phyloP scores from a whole-genome alignment of 2,329 filamentous ascomycete genomes.

The Chaetomium strumarium region DNA sequence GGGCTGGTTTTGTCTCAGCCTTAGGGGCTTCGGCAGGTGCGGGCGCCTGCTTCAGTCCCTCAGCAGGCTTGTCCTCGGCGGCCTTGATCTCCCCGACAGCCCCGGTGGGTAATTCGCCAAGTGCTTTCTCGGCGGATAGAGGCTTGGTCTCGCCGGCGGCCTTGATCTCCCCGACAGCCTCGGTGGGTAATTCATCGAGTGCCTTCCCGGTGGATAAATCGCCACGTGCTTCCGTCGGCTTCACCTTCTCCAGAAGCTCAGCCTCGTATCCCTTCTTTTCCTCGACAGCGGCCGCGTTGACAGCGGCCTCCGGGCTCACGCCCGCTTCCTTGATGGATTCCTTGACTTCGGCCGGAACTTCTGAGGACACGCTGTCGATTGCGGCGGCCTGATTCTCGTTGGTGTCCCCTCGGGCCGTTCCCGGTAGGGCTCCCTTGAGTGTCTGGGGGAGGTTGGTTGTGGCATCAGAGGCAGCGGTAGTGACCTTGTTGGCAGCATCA shows the following conservation, averaged over 20 bases:
- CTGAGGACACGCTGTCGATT: constrained; percentile 16
- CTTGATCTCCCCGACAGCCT: constrained; percentile 4
- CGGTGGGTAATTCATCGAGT: constrained; percentile 4
- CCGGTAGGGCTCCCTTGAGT: constrained; percentile 47
- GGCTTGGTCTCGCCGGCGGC: constrained; percentile 1
- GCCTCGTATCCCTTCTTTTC: constrained; percentile 71
- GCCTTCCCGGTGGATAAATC: constrained; percentile 2
- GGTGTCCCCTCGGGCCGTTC: constrained; percentile 44
- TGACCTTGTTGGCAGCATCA: constrained; percentile 22
- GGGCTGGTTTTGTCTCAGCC: constrained; percentile 36
- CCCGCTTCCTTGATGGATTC: constrained; percentile 31
- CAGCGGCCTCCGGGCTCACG: constrained; percentile 63
- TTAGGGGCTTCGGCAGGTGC: constrained; percentile 17
- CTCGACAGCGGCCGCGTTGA: constrained; percentile 59
- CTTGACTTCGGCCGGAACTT: constrained; percentile 22
- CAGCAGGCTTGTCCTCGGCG: background rate
- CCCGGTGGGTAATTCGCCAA: constrained; percentile 7
- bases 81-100: constrained; percentile 2
- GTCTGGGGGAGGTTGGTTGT: constrained; percentile 47
- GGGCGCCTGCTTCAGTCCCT: constrained; percentile 4
- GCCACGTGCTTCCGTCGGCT: constrained; percentile 27
- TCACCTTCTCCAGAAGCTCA: constrained; percentile 63
- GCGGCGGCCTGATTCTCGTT: constrained; percentile 19
- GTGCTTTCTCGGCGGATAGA: background rate
- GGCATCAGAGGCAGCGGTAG: constrained; percentile 32